Percentiles rank a stretch among this genome's conserved stretches.
These are phyloP conservation scores for Candida mesenterica DNA, from an alignment of 1,139 yeast genomes.

Conservation along the genomic window DNA sequence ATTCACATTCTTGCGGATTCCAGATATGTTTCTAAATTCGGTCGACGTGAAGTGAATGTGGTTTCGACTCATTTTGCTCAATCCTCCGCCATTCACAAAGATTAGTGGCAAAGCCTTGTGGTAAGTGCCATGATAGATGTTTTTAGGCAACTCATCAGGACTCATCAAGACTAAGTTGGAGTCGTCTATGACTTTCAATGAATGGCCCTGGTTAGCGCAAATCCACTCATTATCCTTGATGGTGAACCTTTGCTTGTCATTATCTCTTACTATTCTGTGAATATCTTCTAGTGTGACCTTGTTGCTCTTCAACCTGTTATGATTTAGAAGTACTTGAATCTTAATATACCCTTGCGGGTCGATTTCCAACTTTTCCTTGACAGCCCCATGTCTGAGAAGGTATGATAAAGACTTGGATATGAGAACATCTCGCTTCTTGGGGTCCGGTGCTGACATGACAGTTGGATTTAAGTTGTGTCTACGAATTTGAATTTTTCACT, in stretches of 20 bases:
- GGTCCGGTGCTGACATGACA: neutral
- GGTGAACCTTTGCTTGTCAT: slow-evolving; percentile 70
- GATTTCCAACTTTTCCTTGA: slow-evolving; percentile 63
- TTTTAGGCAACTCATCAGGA: slow-evolving; percentile 21
- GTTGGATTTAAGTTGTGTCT: too few relatives aligned
- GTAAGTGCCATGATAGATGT: slow-evolving; percentile 80
- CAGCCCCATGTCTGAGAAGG: slow-evolving; percentile 81
- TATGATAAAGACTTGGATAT: slow-evolving; percentile 77
- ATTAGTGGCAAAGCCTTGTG: slow-evolving; percentile 49
- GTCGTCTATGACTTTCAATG: slow-evolving; percentile 48
- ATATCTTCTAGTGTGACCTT: slow-evolving; percentile 58
- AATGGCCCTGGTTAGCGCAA: slow-evolving; percentile 94
- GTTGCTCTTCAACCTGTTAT: slow-evolving; percentile 57
- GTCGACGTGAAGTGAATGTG: slow-evolving; percentile 70
- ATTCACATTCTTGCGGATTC: slow-evolving; percentile 62
- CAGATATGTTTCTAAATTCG: slow-evolving; percentile 51
- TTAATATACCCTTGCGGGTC: slow-evolving; percentile 66
- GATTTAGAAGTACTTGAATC: slow-evolving; percentile 51
- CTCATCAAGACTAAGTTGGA: slow-evolving; percentile 40
- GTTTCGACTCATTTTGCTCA: slow-evolving; percentile 68
- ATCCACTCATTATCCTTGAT: slow-evolving; percentile 36
- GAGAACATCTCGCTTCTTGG: slow-evolving; percentile 37
- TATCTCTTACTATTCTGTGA: slow-evolving; percentile 55
- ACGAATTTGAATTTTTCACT: neutral
- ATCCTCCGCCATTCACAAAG: slow-evolving; percentile 48